Evolutionary conservation across 1,284 basidiomycete genomes (phyloP).

Genomic region (Ustilago sp.): DNA sequence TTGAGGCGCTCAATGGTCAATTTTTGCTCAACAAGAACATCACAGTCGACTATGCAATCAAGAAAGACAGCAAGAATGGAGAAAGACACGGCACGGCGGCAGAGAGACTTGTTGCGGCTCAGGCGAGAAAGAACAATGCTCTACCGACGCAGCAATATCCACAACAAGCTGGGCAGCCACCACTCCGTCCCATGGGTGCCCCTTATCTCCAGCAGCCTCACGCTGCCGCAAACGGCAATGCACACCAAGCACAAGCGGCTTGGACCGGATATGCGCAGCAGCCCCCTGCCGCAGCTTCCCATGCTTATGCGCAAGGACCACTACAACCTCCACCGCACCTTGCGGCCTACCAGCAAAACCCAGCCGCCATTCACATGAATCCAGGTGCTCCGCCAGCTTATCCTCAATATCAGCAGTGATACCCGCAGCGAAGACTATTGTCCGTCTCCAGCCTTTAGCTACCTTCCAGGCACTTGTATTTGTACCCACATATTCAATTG

Average conservation of each 20-base stretch:
- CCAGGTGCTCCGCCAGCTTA: slow-evolving; percentile 26
- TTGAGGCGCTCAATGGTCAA: slow-evolving; percentile 96
- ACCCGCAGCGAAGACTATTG: neutral
- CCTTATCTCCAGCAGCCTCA: slow-evolving; percentile 4
- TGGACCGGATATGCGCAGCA: slow-evolving; percentile 24
- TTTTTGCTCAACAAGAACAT: slow-evolving; percentile 98
- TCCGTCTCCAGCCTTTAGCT: neutral
- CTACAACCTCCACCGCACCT: slow-evolving; percentile 20
- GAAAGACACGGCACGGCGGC: slow-evolving; percentile 96
- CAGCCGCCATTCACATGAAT: slow-evolving; percentile 31
- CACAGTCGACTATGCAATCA: slow-evolving; percentile 96
- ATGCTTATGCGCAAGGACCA: slow-evolving; percentile 10
- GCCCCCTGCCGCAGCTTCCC: neutral
- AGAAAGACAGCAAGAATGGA: slow-evolving; percentile 96
- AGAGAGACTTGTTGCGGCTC: slow-evolving; percentile 91
- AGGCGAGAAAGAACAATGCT: slow-evolving; percentile 93
- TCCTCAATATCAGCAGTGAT: slow-evolving; percentile 27
- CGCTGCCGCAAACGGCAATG: slow-evolving; percentile 8
- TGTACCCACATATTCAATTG: slow-evolving; percentile 19
- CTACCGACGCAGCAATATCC: slow-evolving; percentile 72
- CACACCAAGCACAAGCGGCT: slow-evolving; percentile 1
- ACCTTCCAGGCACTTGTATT: slow-evolving; percentile 20
- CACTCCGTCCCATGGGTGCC: slow-evolving; percentile 15
- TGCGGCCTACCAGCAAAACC: slow-evolving; percentile 15
- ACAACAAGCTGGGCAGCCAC: slow-evolving; percentile 11